Evolutionary conservation across 2,329 filamentous ascomycete species (phyloP), one percentile per base, ranked within the genome.

Genomic region (Neofusicoccum parvum): DNA sequence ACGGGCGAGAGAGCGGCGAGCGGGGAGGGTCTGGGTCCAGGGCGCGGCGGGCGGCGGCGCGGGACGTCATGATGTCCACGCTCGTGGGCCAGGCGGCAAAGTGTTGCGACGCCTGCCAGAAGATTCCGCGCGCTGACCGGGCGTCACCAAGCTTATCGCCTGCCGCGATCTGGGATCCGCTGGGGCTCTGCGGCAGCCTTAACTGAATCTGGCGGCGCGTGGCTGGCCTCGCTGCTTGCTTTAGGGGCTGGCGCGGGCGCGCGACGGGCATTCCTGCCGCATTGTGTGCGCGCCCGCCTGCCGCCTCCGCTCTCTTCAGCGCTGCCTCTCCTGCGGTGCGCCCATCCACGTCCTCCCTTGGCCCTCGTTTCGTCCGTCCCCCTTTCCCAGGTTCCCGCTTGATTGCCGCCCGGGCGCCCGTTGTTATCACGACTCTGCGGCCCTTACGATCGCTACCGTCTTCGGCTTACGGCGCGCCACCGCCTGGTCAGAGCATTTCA

Each of bases 401-500:
- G 37, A 60, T 60, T 43, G 54, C 54, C 12, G 39, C 3, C 51
- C 6, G 37, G 39, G 54, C 54, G 56, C 43, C 36, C 20, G 56
- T 37, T 34, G 27, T 5, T 27, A 9, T 41, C 41, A 36, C 54
- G 41, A 36, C 54, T 59, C 41, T 48, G 56, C 56, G 62, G n/a
- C 49, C 27, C 49, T 64, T 43, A 56, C 62, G 62, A 64, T 64
- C 62, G 62, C 62, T 60, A 48, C 56, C 56, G 27, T 64, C 62
- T 48, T 46, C 62, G 39, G 62, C 62, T 64, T 60, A 64, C 51
- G 34, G 50, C 62, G 49, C 50, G 62, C 62, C 62, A 64, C 62
- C 62, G 51, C 50, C 62, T 54, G 62, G 62, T 64, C 62, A 53
- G 62, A 54, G 62, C 62, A 64, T 53, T 80, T 79, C 75, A 86